Percentiles rank a stretch among this genome's conserved stretches.
Evolutionary conservation across 306 rosid species (phyloP).

Genomic region (Potentilla sterilis): DNA sequence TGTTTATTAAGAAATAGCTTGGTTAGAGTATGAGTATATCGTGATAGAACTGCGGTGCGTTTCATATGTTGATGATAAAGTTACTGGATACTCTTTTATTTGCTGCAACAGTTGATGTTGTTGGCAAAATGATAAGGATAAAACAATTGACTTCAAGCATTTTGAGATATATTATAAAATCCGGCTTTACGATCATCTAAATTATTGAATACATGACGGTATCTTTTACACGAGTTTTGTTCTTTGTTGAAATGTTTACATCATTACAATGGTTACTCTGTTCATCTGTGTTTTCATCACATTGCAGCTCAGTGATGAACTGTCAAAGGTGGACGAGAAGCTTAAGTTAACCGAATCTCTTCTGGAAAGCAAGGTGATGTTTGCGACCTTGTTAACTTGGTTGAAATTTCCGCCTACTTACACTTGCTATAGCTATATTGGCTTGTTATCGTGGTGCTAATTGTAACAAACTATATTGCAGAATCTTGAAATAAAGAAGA

Average conservation of each 20-base stretch:
- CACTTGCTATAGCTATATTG: constrained; percentile 10
- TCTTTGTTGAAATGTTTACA: neutral
- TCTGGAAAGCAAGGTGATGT: constrained; percentile 85
- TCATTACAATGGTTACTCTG: constrained; percentile 26
- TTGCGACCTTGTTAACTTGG: constrained; percentile 20
- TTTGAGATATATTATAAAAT: neutral
- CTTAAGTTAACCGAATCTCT: constrained; percentile 91
- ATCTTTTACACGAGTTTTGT: neutral
- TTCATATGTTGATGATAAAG: neutral
- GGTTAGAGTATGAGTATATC: neutral
- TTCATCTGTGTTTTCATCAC: constrained; percentile 18
- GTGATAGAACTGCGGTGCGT: neutral
- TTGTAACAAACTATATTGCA: constrained; percentile 41
- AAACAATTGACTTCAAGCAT: neutral
- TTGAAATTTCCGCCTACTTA: neutral
- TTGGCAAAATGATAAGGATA: neutral
- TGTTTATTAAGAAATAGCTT: neutral
- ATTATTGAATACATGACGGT: too few relatives aligned
- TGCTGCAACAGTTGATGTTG: neutral
- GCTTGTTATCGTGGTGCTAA: constrained; percentile 10
- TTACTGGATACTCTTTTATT: neutral
- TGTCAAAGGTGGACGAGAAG: constrained; percentile 85
- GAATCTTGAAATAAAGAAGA: constrained; percentile 99
- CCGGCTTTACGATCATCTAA: neutral
- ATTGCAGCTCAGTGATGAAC: constrained; percentile 83